Evolutionary conservation across 805 yeast genomes (phyloP).

Genomic region (Zygosaccharomyces pseudorouxii): DNA sequence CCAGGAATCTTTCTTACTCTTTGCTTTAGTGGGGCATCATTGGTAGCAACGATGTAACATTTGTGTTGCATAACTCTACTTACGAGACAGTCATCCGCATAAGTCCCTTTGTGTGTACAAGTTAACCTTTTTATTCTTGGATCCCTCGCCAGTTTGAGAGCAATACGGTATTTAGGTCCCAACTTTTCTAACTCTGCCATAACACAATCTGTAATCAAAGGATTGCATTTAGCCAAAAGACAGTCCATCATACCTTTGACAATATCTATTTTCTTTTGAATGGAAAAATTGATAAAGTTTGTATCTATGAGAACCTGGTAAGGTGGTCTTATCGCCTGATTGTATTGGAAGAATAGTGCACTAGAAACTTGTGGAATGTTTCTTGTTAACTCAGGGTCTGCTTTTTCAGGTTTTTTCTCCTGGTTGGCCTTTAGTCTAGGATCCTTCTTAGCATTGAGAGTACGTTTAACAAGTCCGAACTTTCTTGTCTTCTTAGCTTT

Average conservation of each 20-base stretch:
- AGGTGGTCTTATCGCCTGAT: conserved; percentile 95
- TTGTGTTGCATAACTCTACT: conserved; percentile 92
- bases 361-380: conserved; percentile 91
- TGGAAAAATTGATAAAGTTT: conserved; percentile 92
- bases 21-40: conserved; percentile 94
- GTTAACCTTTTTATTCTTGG: conserved; percentile 83
- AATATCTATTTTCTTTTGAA: conserved; percentile 90
- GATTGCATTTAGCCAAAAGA: conserved; percentile 89
- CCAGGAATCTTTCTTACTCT: conserved; percentile 96
- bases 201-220: conserved; percentile 94
- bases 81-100: conserved; percentile 97
- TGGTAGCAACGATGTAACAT: conserved; percentile 95
- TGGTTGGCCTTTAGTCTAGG: conserved; percentile 46
- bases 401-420: conserved; percentile 40
- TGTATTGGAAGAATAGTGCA: conserved; percentile 90
- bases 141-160: conserved; percentile 86
- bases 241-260: conserved; percentile 98
- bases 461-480: conserved; percentile 88
- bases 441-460: conserved; percentile 64
- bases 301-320: conserved; percentile 95
- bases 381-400: conserved; percentile 73
- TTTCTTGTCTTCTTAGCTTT: conserved; percentile 95
- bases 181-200: conserved; percentile 96
- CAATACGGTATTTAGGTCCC: conserved; percentile 93
- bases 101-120: conserved; percentile 92